Conservation (phyloP, 768 basidiomycete species). For the Suillus placidus region DNA sequence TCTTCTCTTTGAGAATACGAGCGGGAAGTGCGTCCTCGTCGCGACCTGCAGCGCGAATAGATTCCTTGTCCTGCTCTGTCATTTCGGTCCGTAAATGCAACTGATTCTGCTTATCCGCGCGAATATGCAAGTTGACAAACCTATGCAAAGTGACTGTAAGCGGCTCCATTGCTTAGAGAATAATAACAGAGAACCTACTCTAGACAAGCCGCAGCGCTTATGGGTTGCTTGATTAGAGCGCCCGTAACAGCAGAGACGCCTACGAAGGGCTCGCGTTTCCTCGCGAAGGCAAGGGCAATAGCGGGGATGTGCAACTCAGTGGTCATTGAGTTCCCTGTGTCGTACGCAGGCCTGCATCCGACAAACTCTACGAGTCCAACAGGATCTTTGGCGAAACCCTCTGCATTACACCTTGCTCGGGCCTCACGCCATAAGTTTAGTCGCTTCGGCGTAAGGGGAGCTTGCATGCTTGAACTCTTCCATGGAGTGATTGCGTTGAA, state of each 20-base stretch:
- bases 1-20: background rate
- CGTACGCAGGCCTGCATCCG: background rate
- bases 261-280: background rate
- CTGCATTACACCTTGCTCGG: background rate
- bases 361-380: background rate
- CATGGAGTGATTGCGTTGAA: background rate
- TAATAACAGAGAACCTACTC: background rate
- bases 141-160: background rate
- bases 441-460: background rate
- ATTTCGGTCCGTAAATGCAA: constrained; percentile 18
- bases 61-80: constrained; percentile 18
- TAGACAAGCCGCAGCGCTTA: background rate
- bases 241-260: background rate
- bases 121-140: constrained; percentile 17
- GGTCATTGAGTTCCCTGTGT: background rate
- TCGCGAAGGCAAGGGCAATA: background rate
- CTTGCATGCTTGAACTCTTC: background rate
- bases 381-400: background rate
- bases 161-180: background rate
- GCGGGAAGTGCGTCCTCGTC: background rate
- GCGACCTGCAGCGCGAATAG: constrained; percentile 9
- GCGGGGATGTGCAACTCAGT: background rate
- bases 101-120: constrained; percentile 20
- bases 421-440: background rate
- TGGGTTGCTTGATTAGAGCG: background rate